Percentiles rank a stretch among this genome's conserved stretches.
These are phyloP conservation scores for Zymoseptoria crescenta DNA, from an alignment of 2,329 filamentous ascomycete genomes.

Conservation along the genomic window DNA sequence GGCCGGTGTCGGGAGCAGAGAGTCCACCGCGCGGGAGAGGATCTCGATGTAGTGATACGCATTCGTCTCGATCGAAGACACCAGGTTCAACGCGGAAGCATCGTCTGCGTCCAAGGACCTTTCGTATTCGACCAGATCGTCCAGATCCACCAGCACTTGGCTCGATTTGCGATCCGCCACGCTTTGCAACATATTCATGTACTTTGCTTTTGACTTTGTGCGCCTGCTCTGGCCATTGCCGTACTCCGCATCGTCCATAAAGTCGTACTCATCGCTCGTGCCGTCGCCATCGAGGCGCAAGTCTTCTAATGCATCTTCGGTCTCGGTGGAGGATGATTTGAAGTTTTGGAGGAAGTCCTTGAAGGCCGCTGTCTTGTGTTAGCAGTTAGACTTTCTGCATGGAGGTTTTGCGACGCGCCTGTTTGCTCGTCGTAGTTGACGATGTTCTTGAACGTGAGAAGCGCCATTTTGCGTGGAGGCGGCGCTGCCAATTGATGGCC, in stretches of 20 bases:
- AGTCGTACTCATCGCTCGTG: conserved; percentile 82
- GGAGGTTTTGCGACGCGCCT: conserved; percentile 45
- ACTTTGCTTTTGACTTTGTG: conserved; percentile 61
- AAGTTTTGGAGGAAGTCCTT: conserved; percentile 81
- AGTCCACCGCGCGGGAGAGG: conserved; percentile 79
- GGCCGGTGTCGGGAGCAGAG: conserved; percentile 69
- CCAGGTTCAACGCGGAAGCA: conserved; percentile 53
- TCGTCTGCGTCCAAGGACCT: conserved; percentile 52
- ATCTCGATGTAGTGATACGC: conserved; percentile 94
- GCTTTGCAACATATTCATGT: conserved; percentile 78
- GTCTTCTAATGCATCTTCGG: conserved; percentile 73
- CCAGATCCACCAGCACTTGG: conserved; percentile 78
- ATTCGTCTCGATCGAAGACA: conserved; percentile 80
- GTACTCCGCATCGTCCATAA: conserved; percentile 68
- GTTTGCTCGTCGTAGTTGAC: conserved; percentile 87
- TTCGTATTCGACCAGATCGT: conserved; percentile 82
- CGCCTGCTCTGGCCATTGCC: conserved; percentile 33
- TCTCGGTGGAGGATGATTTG: conserved; percentile 67
- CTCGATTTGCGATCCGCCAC: conserved; percentile 71
- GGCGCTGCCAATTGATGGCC: neutral
- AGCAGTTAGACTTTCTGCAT: conserved; percentile 17
- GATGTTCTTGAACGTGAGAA: conserved; percentile 67
- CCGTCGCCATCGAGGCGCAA: conserved; percentile 83
- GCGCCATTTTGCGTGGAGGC: conserved; percentile 58
- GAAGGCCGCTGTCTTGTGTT: conserved; percentile 58